These are phyloP conservation scores for Backusella parvicylindrica DNA, from an alignment of 192 early-diverging fungal genomes.

Conservation along the genomic window DNA sequence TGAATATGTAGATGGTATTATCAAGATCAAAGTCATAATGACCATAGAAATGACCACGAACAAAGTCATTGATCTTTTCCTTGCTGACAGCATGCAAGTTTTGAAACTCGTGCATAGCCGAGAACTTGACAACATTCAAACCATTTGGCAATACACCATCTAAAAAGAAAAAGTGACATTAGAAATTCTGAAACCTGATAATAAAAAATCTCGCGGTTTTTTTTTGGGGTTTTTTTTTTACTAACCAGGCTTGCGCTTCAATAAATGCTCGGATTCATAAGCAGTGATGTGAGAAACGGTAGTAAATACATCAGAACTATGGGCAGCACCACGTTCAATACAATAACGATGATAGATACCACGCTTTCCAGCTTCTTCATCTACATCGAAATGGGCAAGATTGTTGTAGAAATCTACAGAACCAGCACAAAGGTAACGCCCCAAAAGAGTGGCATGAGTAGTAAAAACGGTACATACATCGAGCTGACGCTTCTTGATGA, in stretches of 20 bases:
- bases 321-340: slow-evolving; percentile 92
- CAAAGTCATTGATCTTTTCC: slow-evolving; percentile 94
- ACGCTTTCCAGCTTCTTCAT: slow-evolving; percentile 92
- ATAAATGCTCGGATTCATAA: slow-evolving; percentile 90
- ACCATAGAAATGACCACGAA: slow-evolving; percentile 96
- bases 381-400: slow-evolving; percentile 87
- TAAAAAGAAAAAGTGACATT: slow-evolving; percentile 15
- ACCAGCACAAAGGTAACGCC: slow-evolving; percentile 93
- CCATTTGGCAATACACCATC: slow-evolving; percentile 97
- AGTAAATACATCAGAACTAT: slow-evolving; percentile 96
- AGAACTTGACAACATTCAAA: slow-evolving; percentile 95
- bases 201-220: background rate
- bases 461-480: slow-evolving; percentile 96
- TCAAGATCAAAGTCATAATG: slow-evolving; percentile 96
- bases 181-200: background rate
- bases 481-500: slow-evolving; percentile 81
- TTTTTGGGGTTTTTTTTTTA: background rate
- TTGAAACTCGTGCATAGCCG: slow-evolving; percentile 97
- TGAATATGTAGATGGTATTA: slow-evolving; percentile 97
- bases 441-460: slow-evolving; percentile 92
- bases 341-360: slow-evolving; percentile 98
- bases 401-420: slow-evolving; percentile 98
- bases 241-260: slow-evolving; percentile 88
- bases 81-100: slow-evolving; percentile 92
- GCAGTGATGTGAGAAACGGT: slow-evolving; percentile 97